A percentile compares a stretch with the other conserved stretches of the same genome.
Conservation (phyloP, 1,284 basidiomycete species). For the Boletus semigastroideus region DNA sequence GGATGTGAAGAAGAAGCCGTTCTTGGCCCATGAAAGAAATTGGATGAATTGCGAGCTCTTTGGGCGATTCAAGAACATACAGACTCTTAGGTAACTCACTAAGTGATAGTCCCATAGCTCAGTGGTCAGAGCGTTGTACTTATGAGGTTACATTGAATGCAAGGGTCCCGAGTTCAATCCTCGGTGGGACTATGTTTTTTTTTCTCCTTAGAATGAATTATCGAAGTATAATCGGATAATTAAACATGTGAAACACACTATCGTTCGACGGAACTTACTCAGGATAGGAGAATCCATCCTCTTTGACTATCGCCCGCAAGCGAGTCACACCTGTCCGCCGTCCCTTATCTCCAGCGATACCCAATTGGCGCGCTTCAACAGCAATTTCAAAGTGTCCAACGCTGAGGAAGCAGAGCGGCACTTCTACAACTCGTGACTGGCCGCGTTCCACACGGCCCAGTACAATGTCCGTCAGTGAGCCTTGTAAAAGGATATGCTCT, state of each 20-base stretch:
- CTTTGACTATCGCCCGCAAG: conserved; percentile 15
- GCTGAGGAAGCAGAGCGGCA: conserved; percentile 73
- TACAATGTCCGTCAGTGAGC: conserved; percentile 56
- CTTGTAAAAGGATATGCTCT: conserved; percentile 72
- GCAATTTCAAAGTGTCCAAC: conserved; percentile 70
- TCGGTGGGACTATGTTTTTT: conserved; percentile 37
- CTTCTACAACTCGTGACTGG: conserved; percentile 51
- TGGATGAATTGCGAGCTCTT: no score
- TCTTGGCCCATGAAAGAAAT: conserved; percentile 24
- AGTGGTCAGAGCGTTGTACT: conserved; percentile 41
- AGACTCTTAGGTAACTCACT: rapidly evolving
- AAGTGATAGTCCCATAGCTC: conserved; percentile 37
- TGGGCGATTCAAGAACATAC: neutral
- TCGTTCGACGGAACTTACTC: conserved; percentile 1
- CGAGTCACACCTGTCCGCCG: conserved; percentile 25
- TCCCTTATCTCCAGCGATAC: conserved; percentile 4
- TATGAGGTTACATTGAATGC: conserved; percentile 39
- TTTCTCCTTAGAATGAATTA: neutral
- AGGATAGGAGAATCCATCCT: conserved; percentile 7
- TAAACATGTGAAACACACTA: neutral
- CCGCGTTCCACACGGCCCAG: conserved; percentile 57
- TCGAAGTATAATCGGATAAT: no score
- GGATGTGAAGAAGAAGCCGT: conserved; percentile 48
- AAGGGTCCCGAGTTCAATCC: conserved; percentile 41
- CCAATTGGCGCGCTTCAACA: conserved; percentile 45